Base-by-base conservation (phyloP, 768 basidiomycete genomes). In the Suillus subalutaceus region DNA sequence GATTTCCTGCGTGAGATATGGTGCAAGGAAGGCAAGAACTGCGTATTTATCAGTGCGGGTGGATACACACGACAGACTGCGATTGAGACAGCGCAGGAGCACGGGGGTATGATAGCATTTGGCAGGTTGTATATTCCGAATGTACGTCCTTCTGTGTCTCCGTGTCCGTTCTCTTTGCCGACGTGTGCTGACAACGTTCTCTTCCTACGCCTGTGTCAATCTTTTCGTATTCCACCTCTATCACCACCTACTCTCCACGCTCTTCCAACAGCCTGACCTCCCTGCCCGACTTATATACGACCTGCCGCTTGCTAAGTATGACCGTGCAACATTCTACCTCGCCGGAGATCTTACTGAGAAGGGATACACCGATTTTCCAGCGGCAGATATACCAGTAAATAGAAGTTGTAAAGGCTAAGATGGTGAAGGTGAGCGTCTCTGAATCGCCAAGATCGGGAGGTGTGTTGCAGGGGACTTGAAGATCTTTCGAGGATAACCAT, bases 331-430 rank as follows among this genome's bases (percentile, higher is more conserved):
- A 35, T 80, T 74, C 44, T 80, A 79, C 63, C 62, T 63, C 6
- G 30, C 67, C 1, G 71, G 72, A 4, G 71, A 73, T n/a, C 37
- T 16, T 12, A 72, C 71, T n/a, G 72, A 73, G 10, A 70, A 66
- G 13, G 78, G 78, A n/a, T 80, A 77, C 48, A 77, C 72, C 0
- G 75, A 77, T 41, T 79, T 77, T 64, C 72, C 76, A 3, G 75
- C 74, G 55, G 70, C 72, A 59, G 52, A 38, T 37, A 13, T 59
- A 38, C 37, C 4, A 12, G 10, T 16, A 63, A 18, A 2, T 1
- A 6, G 62, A 12, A 40, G 2, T 26, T 18, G 23, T 40, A 23
- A 59, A 10, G 4, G 55, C 30, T 2, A 2, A 9, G 26, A 30
- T 53, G 0, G 8, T 10, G 16, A 30, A 53, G 52, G 50, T 52